Conservation (phyloP, 345 rosid genomes). For the Microcos paniculata region DNA sequence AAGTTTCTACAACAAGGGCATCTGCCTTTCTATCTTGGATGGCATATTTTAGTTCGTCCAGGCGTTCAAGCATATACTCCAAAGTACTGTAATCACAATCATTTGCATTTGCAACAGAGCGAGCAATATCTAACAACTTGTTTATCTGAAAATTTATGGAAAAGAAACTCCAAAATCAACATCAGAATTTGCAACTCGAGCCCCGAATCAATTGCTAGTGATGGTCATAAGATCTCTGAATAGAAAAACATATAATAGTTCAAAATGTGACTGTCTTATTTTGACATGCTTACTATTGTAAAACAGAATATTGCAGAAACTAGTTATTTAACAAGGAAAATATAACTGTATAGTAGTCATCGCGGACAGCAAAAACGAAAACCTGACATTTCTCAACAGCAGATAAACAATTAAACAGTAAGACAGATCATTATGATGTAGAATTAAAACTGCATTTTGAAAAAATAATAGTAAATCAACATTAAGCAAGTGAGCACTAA, state of each 20-base stretch:
- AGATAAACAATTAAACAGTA: neutral
- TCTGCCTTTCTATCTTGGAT: conserved; percentile 95
- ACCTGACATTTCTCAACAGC: neutral
- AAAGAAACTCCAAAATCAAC: conserved; percentile 13
- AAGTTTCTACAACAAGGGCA: conserved; percentile 93
- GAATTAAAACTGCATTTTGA: neutral
- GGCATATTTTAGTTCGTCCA: conserved; percentile 83
- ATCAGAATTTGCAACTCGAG: conserved; percentile 6
- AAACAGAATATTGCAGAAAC: neutral
- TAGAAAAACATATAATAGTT: neutral
- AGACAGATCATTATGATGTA: conserved; percentile 4
- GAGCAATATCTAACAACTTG: conserved; percentile 77
- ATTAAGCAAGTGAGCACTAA: neutral
- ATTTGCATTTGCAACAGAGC: conserved; percentile 70
- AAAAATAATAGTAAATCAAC: neutral
- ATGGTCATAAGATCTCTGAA: neutral
- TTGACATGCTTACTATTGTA: neutral
- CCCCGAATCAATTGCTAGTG: neutral
- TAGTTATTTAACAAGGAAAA: conserved; percentile 1
- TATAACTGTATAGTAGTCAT: neutral
- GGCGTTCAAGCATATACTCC: conserved; percentile 71
- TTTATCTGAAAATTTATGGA: conserved; percentile 47
- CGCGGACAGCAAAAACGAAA: neutral
- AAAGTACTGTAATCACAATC: conserved; percentile 61
- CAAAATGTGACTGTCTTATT: neutral